These are phyloP conservation scores for Teratosphaeria gauchensis DNA, from an alignment of 2,329 filamentous ascomycete genomes.

Conservation along the genomic window DNA sequence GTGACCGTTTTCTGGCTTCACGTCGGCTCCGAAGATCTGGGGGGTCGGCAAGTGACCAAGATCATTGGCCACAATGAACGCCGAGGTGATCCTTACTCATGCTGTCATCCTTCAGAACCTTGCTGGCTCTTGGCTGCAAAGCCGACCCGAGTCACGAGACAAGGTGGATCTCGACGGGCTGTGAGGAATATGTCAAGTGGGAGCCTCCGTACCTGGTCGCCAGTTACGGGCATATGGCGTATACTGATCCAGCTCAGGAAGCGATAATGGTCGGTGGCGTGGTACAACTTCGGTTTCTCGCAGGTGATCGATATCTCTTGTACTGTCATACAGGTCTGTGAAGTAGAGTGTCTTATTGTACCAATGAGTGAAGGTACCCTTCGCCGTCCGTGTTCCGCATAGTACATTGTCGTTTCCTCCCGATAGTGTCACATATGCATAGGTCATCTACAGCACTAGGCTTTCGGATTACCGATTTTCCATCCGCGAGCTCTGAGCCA, in stretches of 20 bases:
- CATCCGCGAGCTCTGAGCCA: conserved; percentile 80
- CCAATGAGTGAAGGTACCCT: neutral
- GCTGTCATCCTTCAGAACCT: too few relatives aligned
- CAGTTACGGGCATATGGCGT: too few relatives aligned
- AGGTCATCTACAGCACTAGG: neutral
- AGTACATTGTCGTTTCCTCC: neutral
- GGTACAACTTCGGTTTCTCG: neutral
- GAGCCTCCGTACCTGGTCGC: too few relatives aligned
- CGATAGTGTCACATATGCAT: neutral
- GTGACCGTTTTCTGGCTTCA: too few relatives aligned
- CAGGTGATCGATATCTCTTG: neutral
- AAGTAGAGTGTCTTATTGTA: neutral
- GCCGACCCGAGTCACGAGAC: too few relatives aligned
- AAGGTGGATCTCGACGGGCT: neutral
- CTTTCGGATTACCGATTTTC: conserved; percentile 68
- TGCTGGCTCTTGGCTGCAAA: too few relatives aligned
- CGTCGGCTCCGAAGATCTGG: too few relatives aligned
- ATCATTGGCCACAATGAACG: too few relatives aligned
- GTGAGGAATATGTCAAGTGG: neutral
- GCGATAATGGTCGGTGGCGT: neutral
- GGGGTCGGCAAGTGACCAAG: too few relatives aligned
- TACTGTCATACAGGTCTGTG: neutral
- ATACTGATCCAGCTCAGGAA: neutral
- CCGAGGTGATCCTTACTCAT: too few relatives aligned
- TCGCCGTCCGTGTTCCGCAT: neutral